Conservation (phyloP, 1,284 basidiomycete species). For the Sphagnurus paluster region DNA sequence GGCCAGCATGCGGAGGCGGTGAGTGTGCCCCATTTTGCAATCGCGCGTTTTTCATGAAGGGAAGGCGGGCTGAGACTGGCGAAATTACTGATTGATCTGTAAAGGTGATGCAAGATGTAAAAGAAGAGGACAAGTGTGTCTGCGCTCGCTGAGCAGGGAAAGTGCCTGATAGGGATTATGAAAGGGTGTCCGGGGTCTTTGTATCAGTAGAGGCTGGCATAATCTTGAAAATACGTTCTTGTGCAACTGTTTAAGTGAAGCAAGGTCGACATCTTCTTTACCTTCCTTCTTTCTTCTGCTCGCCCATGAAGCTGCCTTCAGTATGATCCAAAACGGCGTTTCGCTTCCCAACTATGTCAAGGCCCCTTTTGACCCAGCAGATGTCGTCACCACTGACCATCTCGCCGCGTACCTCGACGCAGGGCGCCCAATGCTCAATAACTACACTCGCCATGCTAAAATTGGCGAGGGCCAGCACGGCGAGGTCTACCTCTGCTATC, state of each 20-base stretch:
- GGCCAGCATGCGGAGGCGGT: slow-evolving; percentile 65
- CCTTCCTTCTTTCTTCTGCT: slow-evolving; percentile 10
- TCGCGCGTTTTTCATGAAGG: slow-evolving; percentile 1
- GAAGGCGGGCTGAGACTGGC: slow-evolving; percentile 20
- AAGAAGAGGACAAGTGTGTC: slow-evolving; percentile 67
- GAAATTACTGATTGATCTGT: slow-evolving; percentile 16
- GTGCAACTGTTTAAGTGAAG: slow-evolving; percentile 11
- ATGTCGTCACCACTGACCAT: slow-evolving; percentile 63
- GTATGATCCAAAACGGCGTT: slow-evolving; percentile 20
- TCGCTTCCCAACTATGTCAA: slow-evolving; percentile 10
- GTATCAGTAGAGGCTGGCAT: slow-evolving; percentile 22
- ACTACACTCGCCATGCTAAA: slow-evolving; percentile 69
- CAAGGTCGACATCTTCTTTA: slow-evolving; percentile 14
- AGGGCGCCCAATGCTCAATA: slow-evolving; percentile 66
- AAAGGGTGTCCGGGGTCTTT: slow-evolving; percentile 29
- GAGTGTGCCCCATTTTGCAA: slow-evolving; percentile 32
- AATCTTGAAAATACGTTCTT: slow-evolving; percentile 29
- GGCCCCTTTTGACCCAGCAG: slow-evolving; percentile 43
- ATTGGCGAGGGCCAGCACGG: slow-evolving; percentile 85
- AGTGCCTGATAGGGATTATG: slow-evolving; percentile 8
- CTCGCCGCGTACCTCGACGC: slow-evolving; percentile 39
- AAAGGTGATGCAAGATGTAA: slow-evolving; percentile 67
- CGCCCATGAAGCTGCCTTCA: slow-evolving; percentile 20
- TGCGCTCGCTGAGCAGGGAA: slow-evolving; percentile 42
- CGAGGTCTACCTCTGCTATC: slow-evolving; percentile 72